Evolutionary conservation across 73 alveolate species (phyloP).

Genomic region (Paramecium tetraurelia): DNA sequence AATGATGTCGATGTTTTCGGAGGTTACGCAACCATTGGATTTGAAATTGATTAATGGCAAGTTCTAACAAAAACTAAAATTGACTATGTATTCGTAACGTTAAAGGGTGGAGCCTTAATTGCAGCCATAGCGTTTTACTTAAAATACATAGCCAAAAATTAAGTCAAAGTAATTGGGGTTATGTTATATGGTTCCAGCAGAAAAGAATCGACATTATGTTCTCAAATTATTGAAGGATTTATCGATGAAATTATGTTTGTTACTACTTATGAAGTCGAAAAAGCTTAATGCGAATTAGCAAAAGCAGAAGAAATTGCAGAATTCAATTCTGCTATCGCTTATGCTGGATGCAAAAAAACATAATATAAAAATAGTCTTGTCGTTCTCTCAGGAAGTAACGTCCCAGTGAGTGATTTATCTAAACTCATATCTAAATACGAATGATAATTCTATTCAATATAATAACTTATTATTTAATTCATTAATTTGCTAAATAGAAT

Average conservation of each 20-base stretch:
- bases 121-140: not conserved
- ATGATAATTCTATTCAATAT: not conserved
- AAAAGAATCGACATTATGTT: not conserved
- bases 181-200: not conserved
- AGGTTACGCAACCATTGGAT: conserved; percentile 38
- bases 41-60: not conserved
- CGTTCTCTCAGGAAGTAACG: conserved; percentile 2
- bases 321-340: conserved; percentile 12
- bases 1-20: conserved; percentile 8
- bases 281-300: not conserved
- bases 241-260: conserved; percentile 3
- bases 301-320: not conserved
- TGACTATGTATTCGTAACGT: not conserved
- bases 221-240: not conserved
- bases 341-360: conserved; percentile 30
- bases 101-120: not conserved
- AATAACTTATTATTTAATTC: not conserved
- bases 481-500: not conserved
- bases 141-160: not conserved
- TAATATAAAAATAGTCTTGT: not conserved
- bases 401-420: not conserved
- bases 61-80: not conserved
- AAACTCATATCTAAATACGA: not conserved
- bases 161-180: not conserved
- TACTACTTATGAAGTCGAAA: not conserved